Evolutionary conservation across 495 filamentous ascomycete genomes (phyloP).

Genomic region (Pyronema domesticum): DNA sequence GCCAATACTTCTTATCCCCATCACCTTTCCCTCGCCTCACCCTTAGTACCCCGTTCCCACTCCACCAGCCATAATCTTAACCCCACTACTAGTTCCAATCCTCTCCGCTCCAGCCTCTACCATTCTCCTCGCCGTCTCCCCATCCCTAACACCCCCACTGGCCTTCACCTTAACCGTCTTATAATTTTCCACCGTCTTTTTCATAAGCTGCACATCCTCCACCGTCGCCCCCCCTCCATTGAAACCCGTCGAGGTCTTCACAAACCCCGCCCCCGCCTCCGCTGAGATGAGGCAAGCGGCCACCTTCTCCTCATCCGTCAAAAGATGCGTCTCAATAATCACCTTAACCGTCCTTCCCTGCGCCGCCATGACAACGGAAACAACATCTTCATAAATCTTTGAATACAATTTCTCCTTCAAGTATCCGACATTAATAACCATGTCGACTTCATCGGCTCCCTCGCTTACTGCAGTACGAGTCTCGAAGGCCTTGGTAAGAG

Average conservation of each 20-base stretch:
- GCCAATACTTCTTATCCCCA: too few species aligned
- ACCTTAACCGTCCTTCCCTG: constrained; percentile 39
- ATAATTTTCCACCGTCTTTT: constrained; percentile 24
- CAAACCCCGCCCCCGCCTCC: constrained; percentile 43
- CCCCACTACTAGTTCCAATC: constrained; percentile 33
- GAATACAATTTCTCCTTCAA: constrained; percentile 35
- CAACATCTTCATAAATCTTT: constrained; percentile 40
- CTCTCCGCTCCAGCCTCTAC: constrained; percentile 46
- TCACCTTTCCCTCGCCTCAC: neutral
- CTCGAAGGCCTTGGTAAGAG: constrained; percentile 37
- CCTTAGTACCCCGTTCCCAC: constrained; percentile 3
- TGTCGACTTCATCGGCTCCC: constrained; percentile 48
- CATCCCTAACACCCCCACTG: constrained; percentile 41
- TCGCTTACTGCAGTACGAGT: constrained; percentile 36
- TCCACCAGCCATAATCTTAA: constrained; percentile 4
- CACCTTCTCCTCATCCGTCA: constrained; percentile 38
- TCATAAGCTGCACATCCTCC: constrained; percentile 43
- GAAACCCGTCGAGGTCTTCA: constrained; percentile 58
- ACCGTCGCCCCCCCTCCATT: constrained; percentile 39
- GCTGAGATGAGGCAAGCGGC: constrained; percentile 40
- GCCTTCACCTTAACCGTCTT: constrained; percentile 42
- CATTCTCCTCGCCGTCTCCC: constrained; percentile 37
- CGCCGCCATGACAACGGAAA: constrained; percentile 34
- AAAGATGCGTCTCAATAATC: constrained; percentile 47
- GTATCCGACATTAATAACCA: constrained; percentile 44